Evolutionary conservation across 345 rosid genomes (phyloP).

Genomic region (Boechera stricta): DNA sequence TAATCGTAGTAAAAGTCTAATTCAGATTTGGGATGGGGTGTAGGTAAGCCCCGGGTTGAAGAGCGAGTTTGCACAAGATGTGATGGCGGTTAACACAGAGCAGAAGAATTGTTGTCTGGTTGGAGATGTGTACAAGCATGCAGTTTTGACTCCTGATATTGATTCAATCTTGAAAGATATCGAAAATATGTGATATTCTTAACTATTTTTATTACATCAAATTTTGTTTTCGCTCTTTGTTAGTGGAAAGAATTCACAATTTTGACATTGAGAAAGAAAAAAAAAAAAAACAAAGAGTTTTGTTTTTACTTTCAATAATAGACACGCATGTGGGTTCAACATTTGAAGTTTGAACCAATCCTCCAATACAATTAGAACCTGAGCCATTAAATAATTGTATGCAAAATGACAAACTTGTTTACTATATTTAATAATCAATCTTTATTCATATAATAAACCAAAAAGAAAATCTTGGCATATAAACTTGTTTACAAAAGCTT

Average conservation of each 20-base stretch:
- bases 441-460: not conserved
- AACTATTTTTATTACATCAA: not conserved
- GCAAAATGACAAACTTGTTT: not conserved
- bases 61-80: slow-evolving; percentile 69
- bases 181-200: slow-evolving; percentile 41
- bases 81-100: slow-evolving; percentile 54
- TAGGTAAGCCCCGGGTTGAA: slow-evolving; percentile 78
- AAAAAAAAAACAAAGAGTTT: not conserved
- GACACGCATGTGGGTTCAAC: too few species aligned
- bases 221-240: slow-evolving; percentile 29
- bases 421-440: not conserved
- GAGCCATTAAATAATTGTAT: not conserved
- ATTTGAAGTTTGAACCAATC: not conserved
- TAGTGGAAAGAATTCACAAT: slow-evolving; percentile 16
- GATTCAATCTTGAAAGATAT: slow-evolving; percentile 58
- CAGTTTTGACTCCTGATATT: slow-evolving; percentile 68
- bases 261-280: slow-evolving; percentile 31
- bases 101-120: slow-evolving; percentile 60
- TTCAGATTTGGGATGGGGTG: slow-evolving; percentile 6
- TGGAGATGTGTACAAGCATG: slow-evolving; percentile 73
- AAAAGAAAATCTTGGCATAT: not conserved
- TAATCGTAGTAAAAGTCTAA: not conserved
- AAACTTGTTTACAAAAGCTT: not conserved
- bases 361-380: not conserved
- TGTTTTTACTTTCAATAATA: not conserved